A percentile compares a stretch with the other conserved stretches of the same genome.
phyloP scores from a whole-genome alignment of 2,329 filamentous ascomycete genomes.

The Penicillium sclerotigenum region DNA sequence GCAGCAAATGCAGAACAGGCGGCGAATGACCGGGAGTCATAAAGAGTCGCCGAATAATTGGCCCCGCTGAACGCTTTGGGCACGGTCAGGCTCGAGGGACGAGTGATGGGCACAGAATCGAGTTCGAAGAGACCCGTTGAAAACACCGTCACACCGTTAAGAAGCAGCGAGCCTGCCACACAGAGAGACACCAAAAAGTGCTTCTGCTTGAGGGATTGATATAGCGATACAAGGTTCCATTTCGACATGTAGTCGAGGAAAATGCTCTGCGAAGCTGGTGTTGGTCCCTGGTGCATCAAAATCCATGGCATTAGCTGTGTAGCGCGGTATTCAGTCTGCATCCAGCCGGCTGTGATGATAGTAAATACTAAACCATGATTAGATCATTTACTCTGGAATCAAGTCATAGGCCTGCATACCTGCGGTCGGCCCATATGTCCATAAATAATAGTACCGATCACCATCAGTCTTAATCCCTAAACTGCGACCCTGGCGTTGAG shows the following conservation, averaged over 20 bases:
- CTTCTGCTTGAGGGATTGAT: constrained; percentile 5
- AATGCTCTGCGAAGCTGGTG: constrained; percentile 8
- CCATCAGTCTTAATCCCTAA: constrained; percentile 1
- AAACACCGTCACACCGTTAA: constrained; percentile 2
- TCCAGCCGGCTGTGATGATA: constrained; percentile 6
- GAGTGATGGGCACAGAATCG: neutral
- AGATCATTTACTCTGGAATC: neutral
- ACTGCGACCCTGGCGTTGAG: neutral
- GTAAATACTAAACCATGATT: constrained; percentile 6
- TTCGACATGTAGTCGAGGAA: constrained; percentile 12
- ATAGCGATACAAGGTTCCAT: constrained; percentile 9
- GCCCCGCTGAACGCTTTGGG: neutral
- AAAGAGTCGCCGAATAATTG: neutral
- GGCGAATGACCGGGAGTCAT: neutral
- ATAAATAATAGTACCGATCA: constrained; percentile 1
- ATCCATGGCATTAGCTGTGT: constrained; percentile 14
- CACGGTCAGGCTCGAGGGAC: neutral
- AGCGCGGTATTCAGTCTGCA: constrained; percentile 12
- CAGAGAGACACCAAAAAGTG: constrained; percentile 13
- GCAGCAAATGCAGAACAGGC: neutral
- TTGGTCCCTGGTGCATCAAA: constrained; percentile 6
- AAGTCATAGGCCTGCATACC: neutral
- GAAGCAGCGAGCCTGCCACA: neutral
- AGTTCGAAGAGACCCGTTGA: constrained; percentile 6
- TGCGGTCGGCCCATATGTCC: constrained; percentile 13